A percentile compares a stretch with the other conserved stretches of the same genome.
phyloP scores from a whole-genome alignment of 2,329 filamentous ascomycete genomes.

The Sclerotiophoma versabilis region DNA sequence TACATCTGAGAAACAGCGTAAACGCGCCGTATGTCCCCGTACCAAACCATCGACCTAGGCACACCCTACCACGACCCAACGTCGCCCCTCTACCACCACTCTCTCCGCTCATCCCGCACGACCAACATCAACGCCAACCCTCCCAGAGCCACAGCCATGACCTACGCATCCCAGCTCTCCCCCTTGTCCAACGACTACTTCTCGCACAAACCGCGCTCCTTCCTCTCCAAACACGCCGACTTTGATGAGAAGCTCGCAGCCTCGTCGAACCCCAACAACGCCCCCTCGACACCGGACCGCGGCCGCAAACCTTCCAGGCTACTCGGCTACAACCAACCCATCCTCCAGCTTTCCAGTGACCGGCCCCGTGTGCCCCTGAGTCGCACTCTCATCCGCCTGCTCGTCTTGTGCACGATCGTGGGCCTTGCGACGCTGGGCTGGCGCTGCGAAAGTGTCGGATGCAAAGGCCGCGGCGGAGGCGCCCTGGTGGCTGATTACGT shows the following conservation, averaged over 20 bases:
- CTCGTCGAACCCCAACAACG: neutral
- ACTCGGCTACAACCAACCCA: neutral
- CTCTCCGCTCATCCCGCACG: neutral
- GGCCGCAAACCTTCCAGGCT: neutral
- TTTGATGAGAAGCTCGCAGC: neutral
- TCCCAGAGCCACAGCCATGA: neutral
- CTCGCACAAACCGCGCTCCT: slow-evolving; percentile 9
- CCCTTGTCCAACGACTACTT: slow-evolving; percentile 3
- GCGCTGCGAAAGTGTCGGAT: slow-evolving; percentile 10
- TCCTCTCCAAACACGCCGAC: neutral
- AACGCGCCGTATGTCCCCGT: neutral
- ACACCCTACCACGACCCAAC: slow-evolving; percentile 5
- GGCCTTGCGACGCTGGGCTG: neutral
- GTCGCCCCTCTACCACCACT: slow-evolving; percentile 5
- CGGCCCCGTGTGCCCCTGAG: neutral
- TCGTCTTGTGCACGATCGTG: neutral
- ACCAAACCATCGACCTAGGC: neutral
- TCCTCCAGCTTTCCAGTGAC: neutral
- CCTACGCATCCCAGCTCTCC: slow-evolving; percentile 5
- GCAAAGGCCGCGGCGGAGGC: neutral
- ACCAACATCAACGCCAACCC: neutral
- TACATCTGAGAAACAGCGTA: neutral
- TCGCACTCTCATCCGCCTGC: neutral
- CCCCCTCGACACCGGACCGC: neutral
- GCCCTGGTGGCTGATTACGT: neutral